phyloP scores from a whole-genome alignment of 2,329 filamentous ascomycete genomes.

The Hypoxylon sp. region DNA sequence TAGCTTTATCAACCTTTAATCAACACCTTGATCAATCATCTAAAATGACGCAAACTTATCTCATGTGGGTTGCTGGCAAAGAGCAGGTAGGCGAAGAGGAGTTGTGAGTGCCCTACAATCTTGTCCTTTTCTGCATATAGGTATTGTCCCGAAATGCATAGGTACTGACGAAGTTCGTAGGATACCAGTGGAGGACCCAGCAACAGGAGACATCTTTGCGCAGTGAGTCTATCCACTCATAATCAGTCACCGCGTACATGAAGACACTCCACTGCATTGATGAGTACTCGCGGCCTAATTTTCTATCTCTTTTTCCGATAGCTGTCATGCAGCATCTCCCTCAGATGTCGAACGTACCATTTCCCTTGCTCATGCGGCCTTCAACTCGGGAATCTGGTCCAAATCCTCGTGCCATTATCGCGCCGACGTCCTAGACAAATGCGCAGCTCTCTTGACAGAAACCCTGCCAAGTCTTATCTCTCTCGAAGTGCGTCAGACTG shows the following conservation, averaged over 20 bases:
- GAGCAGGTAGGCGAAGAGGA: conserved; percentile 61
- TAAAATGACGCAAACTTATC: conserved; percentile 45
- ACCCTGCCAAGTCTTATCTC: conserved; percentile 70
- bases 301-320: conserved; percentile 44
- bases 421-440: conserved; percentile 73
- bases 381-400: conserved; percentile 70
- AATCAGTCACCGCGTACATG: neutral
- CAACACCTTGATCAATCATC: neutral
- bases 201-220: conserved; percentile 67
- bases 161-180: conserved; percentile 55
- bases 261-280: neutral
- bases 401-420: conserved; percentile 69
- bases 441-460: conserved; percentile 67
- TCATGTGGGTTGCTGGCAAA: conserved; percentile 61
- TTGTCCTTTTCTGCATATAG: conserved; percentile 20
- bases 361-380: conserved; percentile 61
- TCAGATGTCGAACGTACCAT: conserved; percentile 62
- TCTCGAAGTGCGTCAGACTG: conserved; percentile 78
- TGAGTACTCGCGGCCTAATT: conserved; percentile 4
- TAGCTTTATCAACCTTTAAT: neutral
- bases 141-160: conserved; percentile 2
- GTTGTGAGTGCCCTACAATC: conserved; percentile 58
- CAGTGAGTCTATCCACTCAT: conserved; percentile 56
- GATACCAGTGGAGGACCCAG: conserved; percentile 68
- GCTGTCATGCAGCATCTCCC: conserved; percentile 64